A percentile compares a stretch with the other conserved stretches of the same genome.
These are phyloP conservation scores for Aspergillus clavatus DNA, from an alignment of 2,329 filamentous ascomycete species.

Conservation along the genomic window DNA sequence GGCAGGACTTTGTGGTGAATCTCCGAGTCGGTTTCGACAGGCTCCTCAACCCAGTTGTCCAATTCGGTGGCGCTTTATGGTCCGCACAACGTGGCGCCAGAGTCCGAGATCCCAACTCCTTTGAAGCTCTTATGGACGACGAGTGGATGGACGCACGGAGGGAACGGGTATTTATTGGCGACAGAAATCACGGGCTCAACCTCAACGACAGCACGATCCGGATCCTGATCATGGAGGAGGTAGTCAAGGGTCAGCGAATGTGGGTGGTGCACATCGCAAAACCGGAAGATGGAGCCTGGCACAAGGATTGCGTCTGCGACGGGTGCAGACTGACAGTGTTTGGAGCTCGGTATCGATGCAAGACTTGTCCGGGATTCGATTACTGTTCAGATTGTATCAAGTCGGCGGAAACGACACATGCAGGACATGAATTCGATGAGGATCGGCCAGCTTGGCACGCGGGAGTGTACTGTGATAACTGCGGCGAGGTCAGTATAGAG, in stretches of 20 bases:
- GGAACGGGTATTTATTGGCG: background rate
- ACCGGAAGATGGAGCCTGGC: background rate
- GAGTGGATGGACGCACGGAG: background rate
- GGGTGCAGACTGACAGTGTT: background rate
- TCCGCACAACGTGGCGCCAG: no score
- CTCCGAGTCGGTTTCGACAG: background rate
- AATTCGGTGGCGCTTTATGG: background rate
- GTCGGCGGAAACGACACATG: background rate
- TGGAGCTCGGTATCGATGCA: background rate
- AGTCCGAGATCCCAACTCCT: background rate
- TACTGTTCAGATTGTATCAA: background rate
- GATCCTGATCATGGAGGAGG: background rate
- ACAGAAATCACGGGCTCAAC: background rate
- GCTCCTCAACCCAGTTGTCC: background rate
- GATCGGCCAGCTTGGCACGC: background rate
- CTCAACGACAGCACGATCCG: background rate
- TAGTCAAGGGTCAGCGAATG: background rate
- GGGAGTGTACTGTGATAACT: background rate
- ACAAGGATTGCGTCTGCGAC: background rate
- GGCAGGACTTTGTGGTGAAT: background rate
- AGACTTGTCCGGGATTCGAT: background rate
- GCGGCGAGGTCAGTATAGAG: background rate
- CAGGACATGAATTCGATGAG: background rate
- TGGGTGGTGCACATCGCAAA: background rate
- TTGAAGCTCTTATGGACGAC: background rate